These are phyloP conservation scores for Penicillium psychrosexuale DNA, from an alignment of 2,329 filamentous ascomycete species.

Conservation along the genomic window DNA sequence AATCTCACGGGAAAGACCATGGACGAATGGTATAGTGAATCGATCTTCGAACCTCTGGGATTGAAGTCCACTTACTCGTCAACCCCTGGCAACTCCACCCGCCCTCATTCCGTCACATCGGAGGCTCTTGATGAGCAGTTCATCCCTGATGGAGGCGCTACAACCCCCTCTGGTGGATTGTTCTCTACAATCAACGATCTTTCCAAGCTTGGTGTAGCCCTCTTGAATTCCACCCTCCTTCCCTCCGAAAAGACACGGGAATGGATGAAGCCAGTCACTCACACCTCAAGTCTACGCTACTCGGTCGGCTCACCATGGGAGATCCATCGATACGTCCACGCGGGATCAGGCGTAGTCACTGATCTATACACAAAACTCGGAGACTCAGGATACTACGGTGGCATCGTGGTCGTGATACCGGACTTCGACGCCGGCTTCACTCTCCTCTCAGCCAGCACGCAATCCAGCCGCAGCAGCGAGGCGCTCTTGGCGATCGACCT, in stretches of 20 bases:
- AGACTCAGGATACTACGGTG: conserved; percentile 40
- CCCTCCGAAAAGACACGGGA: conserved; percentile 33
- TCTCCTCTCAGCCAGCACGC: conserved; percentile 37
- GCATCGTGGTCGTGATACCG: conserved; percentile 42
- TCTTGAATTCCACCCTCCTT: conserved; percentile 37
- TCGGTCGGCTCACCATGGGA: conserved; percentile 43
- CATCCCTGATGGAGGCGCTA: conserved; percentile 9
- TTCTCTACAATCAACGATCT: conserved; percentile 41
- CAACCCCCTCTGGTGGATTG: conserved; percentile 14
- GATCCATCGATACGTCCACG: conserved; percentile 38
- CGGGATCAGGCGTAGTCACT: conserved; percentile 21
- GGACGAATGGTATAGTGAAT: conserved; percentile 39
- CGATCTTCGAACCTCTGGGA: conserved; percentile 44
- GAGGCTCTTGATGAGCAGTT: background rate
- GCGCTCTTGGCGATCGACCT: conserved; percentile 24
- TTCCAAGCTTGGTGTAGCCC: conserved; percentile 31
- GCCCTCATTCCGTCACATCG: conserved; percentile 18
- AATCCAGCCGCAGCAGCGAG: conserved; percentile 3
- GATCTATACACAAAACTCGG: conserved; percentile 45
- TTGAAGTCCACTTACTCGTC: conserved; percentile 44
- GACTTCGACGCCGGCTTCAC: conserved; percentile 46
- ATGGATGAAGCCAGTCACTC: conserved; percentile 44
- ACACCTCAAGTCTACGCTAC: conserved; percentile 41
- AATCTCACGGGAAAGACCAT: conserved; percentile 43
- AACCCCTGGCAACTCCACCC: conserved; percentile 27